phyloP scores from a whole-genome alignment of 345 rosid genomes.

The Sonneratia alba region DNA sequence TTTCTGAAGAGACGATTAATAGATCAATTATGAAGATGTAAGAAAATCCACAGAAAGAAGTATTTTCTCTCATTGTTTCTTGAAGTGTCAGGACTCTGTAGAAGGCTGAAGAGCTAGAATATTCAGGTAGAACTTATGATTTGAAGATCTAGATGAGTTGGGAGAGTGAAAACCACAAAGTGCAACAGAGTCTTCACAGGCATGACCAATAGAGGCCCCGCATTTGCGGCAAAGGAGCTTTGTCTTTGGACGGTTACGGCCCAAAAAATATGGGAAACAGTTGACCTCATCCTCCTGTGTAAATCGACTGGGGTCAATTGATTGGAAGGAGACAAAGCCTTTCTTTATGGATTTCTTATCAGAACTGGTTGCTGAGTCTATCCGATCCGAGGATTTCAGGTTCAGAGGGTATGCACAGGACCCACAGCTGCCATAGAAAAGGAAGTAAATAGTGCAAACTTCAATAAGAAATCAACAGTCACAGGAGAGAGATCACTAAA shows the following conservation, averaged over 20 bases:
- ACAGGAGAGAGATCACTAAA: not conserved
- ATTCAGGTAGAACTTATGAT: constrained; percentile 9
- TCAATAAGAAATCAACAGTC: not conserved
- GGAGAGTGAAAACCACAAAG: constrained; percentile 5
- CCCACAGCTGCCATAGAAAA: constrained; percentile 6
- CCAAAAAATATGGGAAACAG: constrained; percentile 7
- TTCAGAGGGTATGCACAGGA: constrained; percentile 14
- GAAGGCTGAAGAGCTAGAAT: constrained; percentile 10
- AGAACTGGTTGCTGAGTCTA: not conserved
- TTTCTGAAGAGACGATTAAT: not conserved
- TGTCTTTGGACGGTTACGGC: constrained; percentile 5
- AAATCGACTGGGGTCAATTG: constrained; percentile 9
- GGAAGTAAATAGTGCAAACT: not conserved
- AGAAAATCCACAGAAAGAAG: not conserved
- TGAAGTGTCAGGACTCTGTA: not conserved
- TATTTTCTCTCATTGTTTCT: not conserved
- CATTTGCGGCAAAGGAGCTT: constrained; percentile 12
- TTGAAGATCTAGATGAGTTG: constrained; percentile 10
- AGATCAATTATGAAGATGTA: not conserved
- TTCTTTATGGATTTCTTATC: constrained; percentile 6
- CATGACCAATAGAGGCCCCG: constrained; percentile 3
- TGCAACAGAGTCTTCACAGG: not conserved
- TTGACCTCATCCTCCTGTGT: constrained; percentile 10
- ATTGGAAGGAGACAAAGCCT: constrained; percentile 1
- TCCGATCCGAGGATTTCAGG: constrained; percentile 8